Evolutionary conservation across 768 basidiomycete species (phyloP), one percentile per base, ranked within the genome.

Genomic region (Mycena vulgaris): DNA sequence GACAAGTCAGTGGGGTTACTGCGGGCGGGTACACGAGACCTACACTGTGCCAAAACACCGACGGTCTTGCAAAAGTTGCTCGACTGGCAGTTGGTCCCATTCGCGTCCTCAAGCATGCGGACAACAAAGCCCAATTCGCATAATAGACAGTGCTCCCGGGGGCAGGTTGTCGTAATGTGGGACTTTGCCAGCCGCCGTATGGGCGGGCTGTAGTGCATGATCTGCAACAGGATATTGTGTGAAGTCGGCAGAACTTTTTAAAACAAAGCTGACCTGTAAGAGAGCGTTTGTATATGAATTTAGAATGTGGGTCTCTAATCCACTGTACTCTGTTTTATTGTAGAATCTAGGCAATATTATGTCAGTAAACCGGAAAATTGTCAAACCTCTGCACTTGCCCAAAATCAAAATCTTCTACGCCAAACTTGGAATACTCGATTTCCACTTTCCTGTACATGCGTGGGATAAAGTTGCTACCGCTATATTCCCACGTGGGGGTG

Each of bases 351-450:
- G 68, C 57, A 42, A 48, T 4, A n/a, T 5, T 40, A 51, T 51
- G 51, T 52, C 16, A 31, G 28, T 17, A 11, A 31, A 37, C 35
- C n/a, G 28, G 9, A 16, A 40, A 19, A 23, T 10, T 11, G 21
- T 37, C 21, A 47, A 37, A 2, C 21, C 21, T n/a, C 31, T 45
- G 37, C 21, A 17, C 87, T 64, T 78, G 95, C 96, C 89, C 97
- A 76, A 99, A 99, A 80, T 99, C 98, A 76, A 99, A 99, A 80
- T 99, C 97, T 78, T 98, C 97, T 21, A 99, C 95, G 5, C 97
- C 97, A 76, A 99, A 99, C 76, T 97, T 97, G 42, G 95, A 97
- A 78, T 99, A 99, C 80, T 97, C 95, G 76, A 99, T 99, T 81
- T 98, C 97, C 19, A 98, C 96, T 75, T 92, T 93, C 66, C 94